phyloP scores from a whole-genome alignment of 192 early-diverging fungal species.

The Backusella morwellensis region DNA sequence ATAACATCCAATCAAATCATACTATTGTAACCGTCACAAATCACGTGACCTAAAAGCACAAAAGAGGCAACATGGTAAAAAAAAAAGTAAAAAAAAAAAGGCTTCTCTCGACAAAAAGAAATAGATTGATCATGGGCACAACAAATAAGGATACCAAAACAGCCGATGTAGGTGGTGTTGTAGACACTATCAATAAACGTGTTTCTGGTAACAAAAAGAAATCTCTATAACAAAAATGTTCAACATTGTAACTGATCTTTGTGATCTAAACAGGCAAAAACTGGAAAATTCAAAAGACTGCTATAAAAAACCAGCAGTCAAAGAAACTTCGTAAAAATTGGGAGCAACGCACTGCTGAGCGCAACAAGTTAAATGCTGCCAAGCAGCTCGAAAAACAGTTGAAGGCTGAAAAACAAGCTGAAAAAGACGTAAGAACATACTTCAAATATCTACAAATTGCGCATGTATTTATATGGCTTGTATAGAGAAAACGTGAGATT shows the following conservation, averaged over 20 bases:
- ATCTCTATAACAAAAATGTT: neutral
- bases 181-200: slow-evolving; percentile 37
- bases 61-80: neutral
- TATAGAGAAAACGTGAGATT: slow-evolving; percentile 27
- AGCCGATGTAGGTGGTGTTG: slow-evolving; percentile 29
- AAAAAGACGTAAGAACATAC: slow-evolving; percentile 46
- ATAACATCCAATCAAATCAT: no score
- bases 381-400: slow-evolving; percentile 51
- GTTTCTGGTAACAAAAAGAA: slow-evolving; percentile 29
- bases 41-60: neutral
- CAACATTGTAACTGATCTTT: neutral
- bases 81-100: slow-evolving; percentile 1
- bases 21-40: neutral
- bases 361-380: slow-evolving; percentile 42
- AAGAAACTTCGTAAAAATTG: slow-evolving; percentile 39
- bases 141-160: neutral
- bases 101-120: neutral
- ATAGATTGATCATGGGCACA: neutral
- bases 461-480: neutral
- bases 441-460: neutral
- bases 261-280: slow-evolving; percentile 26
- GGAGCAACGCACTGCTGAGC: slow-evolving; percentile 50
- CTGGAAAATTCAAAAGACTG: slow-evolving; percentile 39
- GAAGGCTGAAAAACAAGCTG: slow-evolving; percentile 47
- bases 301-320: slow-evolving; percentile 32